A percentile compares a stretch with the other conserved stretches of the same genome.
phyloP scores from a whole-genome alignment of 139 green algal species.

The Closterium sp. region DNA sequence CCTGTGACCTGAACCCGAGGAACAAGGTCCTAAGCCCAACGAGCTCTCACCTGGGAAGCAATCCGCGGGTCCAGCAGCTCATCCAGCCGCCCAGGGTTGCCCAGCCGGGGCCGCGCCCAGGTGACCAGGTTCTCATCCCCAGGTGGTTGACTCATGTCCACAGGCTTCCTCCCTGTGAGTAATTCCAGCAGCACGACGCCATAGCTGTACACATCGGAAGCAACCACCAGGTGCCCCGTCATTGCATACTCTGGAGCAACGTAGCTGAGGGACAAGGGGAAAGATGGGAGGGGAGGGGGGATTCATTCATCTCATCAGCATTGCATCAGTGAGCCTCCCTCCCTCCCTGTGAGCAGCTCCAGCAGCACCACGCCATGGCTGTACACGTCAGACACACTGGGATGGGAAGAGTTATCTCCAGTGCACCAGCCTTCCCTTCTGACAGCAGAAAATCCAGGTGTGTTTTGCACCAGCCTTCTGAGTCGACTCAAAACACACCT shows the following conservation, averaged over 20 bases:
- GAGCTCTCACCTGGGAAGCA: background rate
- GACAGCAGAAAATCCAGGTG: too few species aligned
- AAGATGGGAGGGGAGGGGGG: too few species aligned
- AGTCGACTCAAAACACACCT: constrained; percentile 36
- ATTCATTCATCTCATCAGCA: constrained; percentile 27
- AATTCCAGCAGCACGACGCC: constrained; percentile 66
- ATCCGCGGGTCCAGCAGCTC: constrained; percentile 25
- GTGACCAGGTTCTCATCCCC: constrained; percentile 23
- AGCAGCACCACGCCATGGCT: constrained; percentile 49
- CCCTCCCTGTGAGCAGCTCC: constrained; percentile 38
- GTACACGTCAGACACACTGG: constrained; percentile 43
- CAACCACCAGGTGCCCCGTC: constrained; percentile 51
- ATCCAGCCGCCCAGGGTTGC: constrained; percentile 8
- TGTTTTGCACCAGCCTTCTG: constrained; percentile 13
- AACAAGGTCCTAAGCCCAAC: too few species aligned
- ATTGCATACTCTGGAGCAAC: too few species aligned
- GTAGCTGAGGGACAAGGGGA: too few species aligned
- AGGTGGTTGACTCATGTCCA: constrained; percentile 11
- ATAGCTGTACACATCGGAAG: constrained; percentile 63
- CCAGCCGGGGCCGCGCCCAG: background rate
- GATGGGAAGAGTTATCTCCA: constrained; percentile 7
- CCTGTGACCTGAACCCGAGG: too few species aligned
- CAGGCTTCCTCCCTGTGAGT: constrained; percentile 48
- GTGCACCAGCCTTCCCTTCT: too few species aligned
- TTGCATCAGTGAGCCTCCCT: too few species aligned